Conservation (phyloP, 2,329 filamentous ascomycete genomes). For the Phialemonium atrogriseum region DNA sequence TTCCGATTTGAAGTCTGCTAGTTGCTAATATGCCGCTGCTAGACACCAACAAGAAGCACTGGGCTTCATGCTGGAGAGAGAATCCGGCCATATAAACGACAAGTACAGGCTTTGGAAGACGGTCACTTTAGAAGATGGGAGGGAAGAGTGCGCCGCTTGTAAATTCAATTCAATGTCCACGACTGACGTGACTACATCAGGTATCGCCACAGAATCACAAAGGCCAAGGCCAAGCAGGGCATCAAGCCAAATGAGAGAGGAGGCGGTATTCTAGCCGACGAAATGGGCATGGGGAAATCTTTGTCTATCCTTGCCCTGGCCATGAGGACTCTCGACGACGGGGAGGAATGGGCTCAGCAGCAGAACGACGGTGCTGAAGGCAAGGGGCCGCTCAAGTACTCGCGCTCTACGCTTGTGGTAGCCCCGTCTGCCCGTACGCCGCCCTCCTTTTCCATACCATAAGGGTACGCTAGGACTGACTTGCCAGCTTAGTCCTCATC, state of each 20-base stretch:
- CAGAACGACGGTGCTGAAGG: constrained; percentile 5
- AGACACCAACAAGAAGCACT: constrained; percentile 31
- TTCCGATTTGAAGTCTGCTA: neutral
- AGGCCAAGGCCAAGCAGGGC: constrained; percentile 13
- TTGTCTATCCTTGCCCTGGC: constrained; percentile 43
- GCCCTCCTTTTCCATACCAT: constrained; percentile 2
- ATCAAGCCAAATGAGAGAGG: constrained; percentile 22
- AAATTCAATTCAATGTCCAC: constrained; percentile 5
- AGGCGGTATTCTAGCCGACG: constrained; percentile 47
- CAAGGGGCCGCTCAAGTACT: constrained; percentile 12
- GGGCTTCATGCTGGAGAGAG: constrained; percentile 28
- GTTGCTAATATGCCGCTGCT: neutral
- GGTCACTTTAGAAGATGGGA: constrained; percentile 16
- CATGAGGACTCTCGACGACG: constrained; percentile 28
- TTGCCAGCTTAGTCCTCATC: constrained; percentile 24
- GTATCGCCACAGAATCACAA: constrained; percentile 32
- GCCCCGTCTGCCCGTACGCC: constrained; percentile 31
- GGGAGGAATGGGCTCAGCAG: constrained; percentile 24
- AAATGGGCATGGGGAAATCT: constrained; percentile 55
- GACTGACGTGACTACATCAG: constrained; percentile 9
- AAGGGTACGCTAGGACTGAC: neutral
- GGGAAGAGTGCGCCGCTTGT: too few species aligned
- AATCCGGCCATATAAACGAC: constrained; percentile 23
- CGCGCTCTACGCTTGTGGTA: constrained; percentile 34
- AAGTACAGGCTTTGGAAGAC: constrained; percentile 24